Percentiles rank a stretch among this genome's conserved stretches.
phyloP scores from a whole-genome alignment of 116 monocot genomes.

The Cymodocea nodosa region DNA sequence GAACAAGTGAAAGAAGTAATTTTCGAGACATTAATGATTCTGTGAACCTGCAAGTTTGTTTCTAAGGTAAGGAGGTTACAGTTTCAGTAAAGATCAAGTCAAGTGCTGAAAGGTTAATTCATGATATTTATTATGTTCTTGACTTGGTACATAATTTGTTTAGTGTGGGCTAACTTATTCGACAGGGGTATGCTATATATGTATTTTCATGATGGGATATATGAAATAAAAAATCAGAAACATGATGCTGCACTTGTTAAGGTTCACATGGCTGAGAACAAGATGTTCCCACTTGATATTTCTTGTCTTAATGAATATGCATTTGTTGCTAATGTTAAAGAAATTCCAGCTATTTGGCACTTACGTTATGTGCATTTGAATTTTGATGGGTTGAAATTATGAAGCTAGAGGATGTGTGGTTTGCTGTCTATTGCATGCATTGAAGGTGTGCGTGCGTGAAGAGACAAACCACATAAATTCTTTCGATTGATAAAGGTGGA shows the following conservation, averaged over 20 bases:
- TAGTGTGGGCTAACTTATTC: conserved; percentile 11
- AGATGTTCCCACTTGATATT: conserved; percentile 5
- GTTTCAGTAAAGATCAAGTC: conserved; percentile 1
- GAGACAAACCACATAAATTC: neutral
- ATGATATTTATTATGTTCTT: conserved; percentile 13
- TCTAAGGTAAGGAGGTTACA: conserved; percentile 7
- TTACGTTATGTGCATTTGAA: conserved; percentile 10
- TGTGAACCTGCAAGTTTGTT: conserved; percentile 3
- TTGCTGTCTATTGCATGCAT: conserved; percentile 3
- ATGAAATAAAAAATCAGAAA: conserved; percentile 3
- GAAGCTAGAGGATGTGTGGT: conserved; percentile 15
- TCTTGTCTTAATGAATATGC: neutral
- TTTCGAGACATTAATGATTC: conserved; percentile 17
- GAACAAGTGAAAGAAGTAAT: conserved; percentile 5
- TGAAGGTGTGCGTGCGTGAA: conserved; percentile 7
- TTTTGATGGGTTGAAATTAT: too few relatives aligned
- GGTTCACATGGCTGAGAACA: neutral
- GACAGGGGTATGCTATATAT: too few relatives aligned
- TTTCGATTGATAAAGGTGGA: conserved; percentile 12
- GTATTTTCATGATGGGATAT: conserved; percentile 5
- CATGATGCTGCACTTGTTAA: neutral
- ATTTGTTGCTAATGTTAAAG: neutral
- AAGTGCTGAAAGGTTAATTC: conserved; percentile 9
- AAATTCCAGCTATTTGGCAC: conserved; percentile 1
- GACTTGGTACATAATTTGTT: conserved; percentile 8